These are phyloP conservation scores for Dacryopinax spathularia DNA, from an alignment of 768 basidiomycete species.

Conservation along the genomic window DNA sequence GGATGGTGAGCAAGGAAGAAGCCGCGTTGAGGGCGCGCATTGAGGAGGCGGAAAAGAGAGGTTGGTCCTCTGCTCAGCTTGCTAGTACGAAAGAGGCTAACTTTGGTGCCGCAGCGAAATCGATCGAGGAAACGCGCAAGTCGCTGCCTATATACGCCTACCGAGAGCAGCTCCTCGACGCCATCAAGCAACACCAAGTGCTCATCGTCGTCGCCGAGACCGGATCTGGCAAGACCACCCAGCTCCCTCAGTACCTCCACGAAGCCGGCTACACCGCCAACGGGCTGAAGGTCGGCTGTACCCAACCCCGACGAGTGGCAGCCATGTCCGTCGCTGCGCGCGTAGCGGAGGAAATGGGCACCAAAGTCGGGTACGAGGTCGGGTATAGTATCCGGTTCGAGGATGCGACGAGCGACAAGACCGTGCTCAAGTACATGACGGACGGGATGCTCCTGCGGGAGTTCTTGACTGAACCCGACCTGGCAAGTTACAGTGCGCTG, in stretches of 20 bases:
- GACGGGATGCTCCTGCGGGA: slow-evolving; percentile 97
- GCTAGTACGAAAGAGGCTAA: slow-evolving; percentile 4
- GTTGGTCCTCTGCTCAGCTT: slow-evolving; percentile 33
- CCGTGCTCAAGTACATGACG: slow-evolving; percentile 98
- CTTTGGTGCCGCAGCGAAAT: slow-evolving; percentile 39
- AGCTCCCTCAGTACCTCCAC: slow-evolving; percentile 93
- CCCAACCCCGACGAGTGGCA: slow-evolving; percentile 94
- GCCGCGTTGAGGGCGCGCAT: slow-evolving; percentile 74
- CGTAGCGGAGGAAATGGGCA: slow-evolving; percentile 97
- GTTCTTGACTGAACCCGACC: slow-evolving; percentile 91
- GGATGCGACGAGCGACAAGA: slow-evolving; percentile 98
- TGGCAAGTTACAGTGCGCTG: slow-evolving; percentile 85
- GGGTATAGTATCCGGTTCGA: slow-evolving; percentile 99
- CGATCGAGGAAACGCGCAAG: slow-evolving; percentile 88
- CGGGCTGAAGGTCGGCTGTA: slow-evolving; percentile 86
- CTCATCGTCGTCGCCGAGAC: slow-evolving; percentile 97
- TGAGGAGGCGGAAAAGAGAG: slow-evolving; percentile 78
- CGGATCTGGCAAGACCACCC: slow-evolving; percentile 97
- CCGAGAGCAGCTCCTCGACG: slow-evolving; percentile 75
- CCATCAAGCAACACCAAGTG: slow-evolving; percentile 82
- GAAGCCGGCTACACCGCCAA: slow-evolving; percentile 87
- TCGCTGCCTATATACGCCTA: slow-evolving; percentile 82
- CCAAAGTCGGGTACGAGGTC: slow-evolving; percentile 91
- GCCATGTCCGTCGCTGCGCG: slow-evolving; percentile 99
- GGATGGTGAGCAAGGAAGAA: slow-evolving; percentile 68